Evolutionary conservation across 2,329 filamentous ascomycete genomes (phyloP), one percentile per base, ranked within the genome.

Genomic region (Ophiostoma tasmaniense): DNA sequence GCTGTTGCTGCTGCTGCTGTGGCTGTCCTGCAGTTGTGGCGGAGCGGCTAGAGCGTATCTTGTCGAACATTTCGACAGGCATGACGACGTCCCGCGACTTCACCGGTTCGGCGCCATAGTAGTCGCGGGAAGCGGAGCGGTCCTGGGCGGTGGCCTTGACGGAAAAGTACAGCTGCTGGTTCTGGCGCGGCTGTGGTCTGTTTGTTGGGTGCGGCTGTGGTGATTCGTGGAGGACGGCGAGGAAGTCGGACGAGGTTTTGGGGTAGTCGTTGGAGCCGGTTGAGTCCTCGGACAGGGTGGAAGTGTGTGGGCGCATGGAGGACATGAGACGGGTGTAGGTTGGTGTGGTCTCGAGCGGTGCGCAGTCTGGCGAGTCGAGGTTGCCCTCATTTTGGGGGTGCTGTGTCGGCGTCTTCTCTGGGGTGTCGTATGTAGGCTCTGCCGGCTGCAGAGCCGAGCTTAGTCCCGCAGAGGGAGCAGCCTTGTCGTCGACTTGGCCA

Each of bases 211-310:
- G 30, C 28, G 64, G 10, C 50, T 42, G 71, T 7, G 42, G 67
- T 25, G 64, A 42, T 17, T 72, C 69, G 61, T 67, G 71, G n/a
- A 72, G 61, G 14, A 69, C 70, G 3, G 70, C 71, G 25, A 70
- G 68, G 45, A 72, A 71, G 25, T 72, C 70, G 30, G 67, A 64
- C 22, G 35, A 28, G 8, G 70, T 50, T 7, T 64, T 22, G n/a
- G 68, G 70, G 20, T 69, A 68, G 68, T 64, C 66, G 61, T 69
- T 42, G n/a, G 68, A 25, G 11, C 66, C 45, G 14, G 69, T 68
- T 2, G 71, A 66, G 52, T 70, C 66, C 14, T 70, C 37, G 10
- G 71, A 68, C 1, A 59, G 8, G 2, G 66, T 66, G 25, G 68
- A 65, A 8, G 66, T 50, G 64, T 69, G 39, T 10, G 52, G 39